Evolutionary conservation across 768 basidiomycete genomes (phyloP), one percentile per base, ranked within the genome.

Genomic region (Amanita fuliginea): DNA sequence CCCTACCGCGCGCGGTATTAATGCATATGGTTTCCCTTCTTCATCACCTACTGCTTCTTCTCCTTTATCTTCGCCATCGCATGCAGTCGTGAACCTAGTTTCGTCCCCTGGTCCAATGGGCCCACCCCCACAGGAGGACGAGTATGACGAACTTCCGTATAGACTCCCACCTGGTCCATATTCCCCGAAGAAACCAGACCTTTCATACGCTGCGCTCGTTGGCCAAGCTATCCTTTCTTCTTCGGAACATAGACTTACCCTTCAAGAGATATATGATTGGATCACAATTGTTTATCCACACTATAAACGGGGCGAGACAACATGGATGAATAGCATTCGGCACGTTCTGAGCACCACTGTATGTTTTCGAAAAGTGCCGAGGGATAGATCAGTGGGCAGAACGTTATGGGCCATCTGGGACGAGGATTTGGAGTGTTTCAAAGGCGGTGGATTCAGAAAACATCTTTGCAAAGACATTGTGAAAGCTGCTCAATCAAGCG

Each of bases 311-410:
- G 85, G 86, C 18, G 93, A 97, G 58, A 78, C 85, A 3, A 95
- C 92, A 5, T 98, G 95, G 95, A 93, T 94, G 81, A 96, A 96
- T 65, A 94, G 91, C 49, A 91, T 98, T 52, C 79, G 95, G n/a
- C 94, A 98, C 65, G 93, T 94, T 42, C 75, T 98, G 21, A 92
- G 88, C 55, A 90, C 93, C 3, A 95, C 94, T 39, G 79, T 85
- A 33, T 86, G 85, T 57, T 97, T 96, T 64, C 80, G 90, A 54
- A 96, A 95, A 57, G 79, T 85, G 0, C 77, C 81, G 2, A 72
- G 92, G 18, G 83, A 88, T 51, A 78, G 84, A 10, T 74, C 80
- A 21, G 76, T 86, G 30, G 89, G 92, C 30, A 78, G 90, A 42
- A 88, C 87, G 19, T 76, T 85, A 30, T 94, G 92, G 92, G 86